These are phyloP conservation scores for Salix udensis DNA, from an alignment of 345 rosid species.

Conservation along the genomic window DNA sequence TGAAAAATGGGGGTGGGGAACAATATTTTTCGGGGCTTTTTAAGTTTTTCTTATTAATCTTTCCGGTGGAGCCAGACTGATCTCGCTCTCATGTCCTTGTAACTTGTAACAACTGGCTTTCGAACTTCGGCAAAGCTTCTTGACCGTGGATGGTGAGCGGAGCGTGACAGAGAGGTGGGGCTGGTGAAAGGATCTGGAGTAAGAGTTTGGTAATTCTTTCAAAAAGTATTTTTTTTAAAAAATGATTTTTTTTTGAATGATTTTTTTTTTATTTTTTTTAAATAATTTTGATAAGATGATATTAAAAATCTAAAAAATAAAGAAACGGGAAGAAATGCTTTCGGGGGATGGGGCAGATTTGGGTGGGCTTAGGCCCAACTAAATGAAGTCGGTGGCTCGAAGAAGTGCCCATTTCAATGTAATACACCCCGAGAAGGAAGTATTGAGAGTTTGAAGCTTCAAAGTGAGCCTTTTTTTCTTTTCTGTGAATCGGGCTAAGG, in stretches of 20 bases:
- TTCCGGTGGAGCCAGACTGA: too few relatives aligned
- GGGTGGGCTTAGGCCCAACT: neutral
- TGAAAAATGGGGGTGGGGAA: too few relatives aligned
- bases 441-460: neutral
- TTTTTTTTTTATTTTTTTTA: too few relatives aligned
- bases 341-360: neutral
- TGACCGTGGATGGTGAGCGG: neutral
- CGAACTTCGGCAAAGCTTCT: neutral
- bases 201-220: too few relatives aligned
- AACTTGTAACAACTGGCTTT: neutral
- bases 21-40: too few relatives aligned
- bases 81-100: too few relatives aligned
- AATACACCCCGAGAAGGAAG: neutral
- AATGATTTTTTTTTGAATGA: too few relatives aligned
- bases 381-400: neutral
- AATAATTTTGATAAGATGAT: too few relatives aligned
- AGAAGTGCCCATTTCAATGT: neutral
- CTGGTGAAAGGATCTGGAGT: neutral
- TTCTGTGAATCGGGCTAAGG: neutral
- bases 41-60: too few relatives aligned
- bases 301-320: too few relatives aligned
- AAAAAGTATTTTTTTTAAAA: too few relatives aligned
- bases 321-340: neutral
- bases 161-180: neutral
- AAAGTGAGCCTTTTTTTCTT: neutral